phyloP scores from a whole-genome alignment of 1,139 yeast species.

The Ashbya aceris region DNA sequence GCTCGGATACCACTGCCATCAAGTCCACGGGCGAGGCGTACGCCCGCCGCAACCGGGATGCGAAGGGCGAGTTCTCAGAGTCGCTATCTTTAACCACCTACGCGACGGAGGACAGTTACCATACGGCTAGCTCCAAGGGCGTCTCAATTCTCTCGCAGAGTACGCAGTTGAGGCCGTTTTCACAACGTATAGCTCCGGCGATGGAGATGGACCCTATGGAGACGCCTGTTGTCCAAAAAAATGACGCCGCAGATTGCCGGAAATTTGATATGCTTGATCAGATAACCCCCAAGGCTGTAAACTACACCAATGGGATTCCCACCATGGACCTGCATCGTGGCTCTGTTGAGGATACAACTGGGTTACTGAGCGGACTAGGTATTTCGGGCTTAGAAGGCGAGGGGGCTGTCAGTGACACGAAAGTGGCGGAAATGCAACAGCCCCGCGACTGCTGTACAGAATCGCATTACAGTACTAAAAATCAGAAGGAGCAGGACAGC shows the following conservation, averaged over 20 bases:
- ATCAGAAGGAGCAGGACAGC: no score
- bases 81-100: neutral
- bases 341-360: neutral
- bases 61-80: neutral
- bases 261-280: neutral
- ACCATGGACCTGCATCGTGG: neutral
- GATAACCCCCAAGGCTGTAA: neutral
- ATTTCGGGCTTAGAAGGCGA: neutral
- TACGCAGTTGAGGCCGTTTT: neutral
- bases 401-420: neutral
- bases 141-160: neutral
- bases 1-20: neutral
- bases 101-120: constrained; percentile 1
- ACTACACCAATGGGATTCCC: neutral
- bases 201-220: neutral
- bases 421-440: no score
- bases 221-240: neutral
- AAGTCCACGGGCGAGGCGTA: no score
- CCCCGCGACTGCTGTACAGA: no score
- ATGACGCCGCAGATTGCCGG: neutral
- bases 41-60: no score
- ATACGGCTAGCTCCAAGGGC: neutral
- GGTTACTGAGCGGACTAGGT: neutral
- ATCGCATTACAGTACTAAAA: no score
- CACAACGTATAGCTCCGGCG: neutral